Base-by-base conservation (phyloP, 1,139 yeast genomes). In the Taphrina deformans region DNA sequence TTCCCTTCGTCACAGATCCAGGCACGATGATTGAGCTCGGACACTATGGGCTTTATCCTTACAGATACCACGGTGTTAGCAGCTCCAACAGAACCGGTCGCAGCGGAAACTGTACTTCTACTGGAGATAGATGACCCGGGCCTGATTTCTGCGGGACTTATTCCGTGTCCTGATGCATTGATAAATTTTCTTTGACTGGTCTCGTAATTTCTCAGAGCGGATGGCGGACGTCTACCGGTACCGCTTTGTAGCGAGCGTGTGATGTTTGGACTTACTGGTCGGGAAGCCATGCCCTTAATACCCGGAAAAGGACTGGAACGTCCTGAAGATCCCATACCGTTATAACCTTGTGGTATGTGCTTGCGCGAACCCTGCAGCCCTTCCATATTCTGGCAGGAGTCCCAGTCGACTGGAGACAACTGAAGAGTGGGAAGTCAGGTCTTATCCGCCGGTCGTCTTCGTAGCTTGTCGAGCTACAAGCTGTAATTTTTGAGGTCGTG, bases 31-130 rank as follows among this genome's bases (percentile, higher is more conserved):
- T 31, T 21, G 9, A 33, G n/a, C 3, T 27, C 51, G 29, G 35
- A 21, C 14, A 26, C 27, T 9, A 29, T 41, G 40, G 63, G 63
- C 21, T 46, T 48, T 26, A 59, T 50, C 14, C 63, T 35, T 12
- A 59, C 56, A 16, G 63, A 59, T 10, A 59, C 63, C 2, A 40
- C 16, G 12, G 63, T 59, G 50, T 59, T 59, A 16, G 21, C 56
- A 3, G 62, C 53, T n/a, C 53, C 46, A 2, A 6, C 23, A 2
- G 44, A 33, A 12, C 27, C 23, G 27, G 31, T 16, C 10, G 55
- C 56, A 2, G n/a, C 23, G 10, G 38, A 29, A 35, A n/a, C 38
- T 7, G 56, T 38, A 18, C 63, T 50, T 31, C 51, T 48, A 24
- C 10, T 16, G 16, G 63, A 59, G 51, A 50, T 14, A 23, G 63